Base-by-base conservation (phyloP, 1,284 basidiomycete species). In the Stereum hirsutum region DNA sequence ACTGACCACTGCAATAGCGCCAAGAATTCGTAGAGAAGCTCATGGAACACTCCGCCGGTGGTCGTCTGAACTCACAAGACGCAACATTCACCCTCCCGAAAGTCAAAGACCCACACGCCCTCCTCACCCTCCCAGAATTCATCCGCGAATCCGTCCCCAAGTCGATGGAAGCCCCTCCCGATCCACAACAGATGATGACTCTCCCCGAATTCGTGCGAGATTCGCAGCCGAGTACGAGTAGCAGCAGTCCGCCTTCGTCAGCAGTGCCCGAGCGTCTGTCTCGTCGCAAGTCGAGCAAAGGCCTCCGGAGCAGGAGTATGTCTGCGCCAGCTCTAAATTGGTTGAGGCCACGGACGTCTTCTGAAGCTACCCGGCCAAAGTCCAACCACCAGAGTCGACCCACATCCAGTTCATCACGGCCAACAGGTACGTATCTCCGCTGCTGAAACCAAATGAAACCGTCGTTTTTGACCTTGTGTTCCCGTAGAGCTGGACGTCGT, bases 311-410 rank as follows among this genome's bases (percentile, higher is more conserved):
- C 47, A 70, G 85, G 45, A 88, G 85, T 52, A 63, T 80, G 53
- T 86, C 83, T 10, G 81, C 84, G 0, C 81, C 84, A 8, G 72
- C 84, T 20, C 60, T 87, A 5, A 70, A 77, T 11, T 87, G 84
- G 84, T 57, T 87, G 15, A 61, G 72, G 27, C 50, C 65, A 23
- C 49, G 57, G 2, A 48, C 52, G 10, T 57, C 60, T n/a, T n/a
- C n/a, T n/a, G n/a, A n/a, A n/a, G n/a, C n/a, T n/a, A n/a, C n/a
- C n/a, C n/a, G n/a, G n/a, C n/a, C n/a, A n/a, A n/a, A n/a, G n/a
- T n/a, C n/a, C n/a, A n/a, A n/a, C n/a, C n/a, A n/a, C n/a, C n/a
- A n/a, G n/a, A n/a, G n/a, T n/a, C n/a, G n/a, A n/a, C n/a, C n/a
- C n/a, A n/a, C n/a, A n/a, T n/a, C n/a, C n/a, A n/a, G n/a, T n/a